Conservation (phyloP, 805 yeast species). For the Nakazawaea anatomiae region DNA sequence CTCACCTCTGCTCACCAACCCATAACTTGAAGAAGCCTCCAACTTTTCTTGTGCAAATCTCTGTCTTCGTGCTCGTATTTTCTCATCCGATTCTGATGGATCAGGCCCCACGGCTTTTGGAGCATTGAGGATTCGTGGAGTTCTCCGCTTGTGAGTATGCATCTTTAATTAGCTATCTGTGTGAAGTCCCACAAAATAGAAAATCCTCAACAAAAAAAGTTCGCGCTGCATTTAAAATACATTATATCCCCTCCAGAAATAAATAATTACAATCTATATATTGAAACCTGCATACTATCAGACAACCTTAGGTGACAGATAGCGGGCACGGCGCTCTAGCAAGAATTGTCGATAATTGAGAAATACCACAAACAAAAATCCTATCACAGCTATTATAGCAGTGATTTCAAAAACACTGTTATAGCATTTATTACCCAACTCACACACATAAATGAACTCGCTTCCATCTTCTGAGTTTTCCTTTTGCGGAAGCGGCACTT, state of each 20-base stretch:
- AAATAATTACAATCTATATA: background rate
- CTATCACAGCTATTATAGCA: constrained; percentile 23
- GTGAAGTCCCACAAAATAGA: too few species aligned
- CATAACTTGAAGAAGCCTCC: constrained; percentile 29
- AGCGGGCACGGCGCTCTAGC: background rate
- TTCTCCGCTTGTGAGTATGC: too few species aligned
- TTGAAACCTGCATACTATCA: too few species aligned
- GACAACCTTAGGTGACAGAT: background rate
- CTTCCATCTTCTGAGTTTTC: background rate
- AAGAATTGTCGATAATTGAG: constrained; percentile 12
- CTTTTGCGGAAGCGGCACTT: constrained; percentile 5
- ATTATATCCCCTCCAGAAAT: too few species aligned
- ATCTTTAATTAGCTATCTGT: too few species aligned
- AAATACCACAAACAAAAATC: constrained; percentile 18
- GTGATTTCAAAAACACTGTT: constrained; percentile 35
- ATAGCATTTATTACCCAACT: constrained; percentile 25
- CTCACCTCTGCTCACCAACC: constrained; percentile 58
- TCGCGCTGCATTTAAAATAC: too few species aligned
- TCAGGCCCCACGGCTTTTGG: background rate
- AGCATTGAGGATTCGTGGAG: too few species aligned
- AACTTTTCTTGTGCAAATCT: constrained; percentile 14
- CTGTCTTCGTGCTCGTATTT: constrained; percentile 9
- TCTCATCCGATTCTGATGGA: background rate
- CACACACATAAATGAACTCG: constrained; percentile 16
- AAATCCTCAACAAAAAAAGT: too few species aligned